Percentiles rank a stretch among this genome's conserved stretches.
These are phyloP conservation scores for Closterium sp. DNA, from an alignment of 139 green algal genomes.

Conservation along the genomic window DNA sequence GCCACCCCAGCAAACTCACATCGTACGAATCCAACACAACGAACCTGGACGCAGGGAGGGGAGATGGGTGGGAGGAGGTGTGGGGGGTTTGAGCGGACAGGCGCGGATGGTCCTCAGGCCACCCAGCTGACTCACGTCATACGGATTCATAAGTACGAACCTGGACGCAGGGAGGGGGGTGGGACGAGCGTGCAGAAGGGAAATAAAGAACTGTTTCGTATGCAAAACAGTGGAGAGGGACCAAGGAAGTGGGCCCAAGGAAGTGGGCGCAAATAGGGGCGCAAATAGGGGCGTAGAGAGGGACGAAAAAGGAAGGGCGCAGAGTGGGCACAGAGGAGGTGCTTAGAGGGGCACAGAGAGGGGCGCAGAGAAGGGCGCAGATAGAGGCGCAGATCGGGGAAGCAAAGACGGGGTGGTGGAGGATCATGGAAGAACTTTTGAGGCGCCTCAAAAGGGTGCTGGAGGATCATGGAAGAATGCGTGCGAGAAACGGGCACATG, in stretches of 20 bases:
- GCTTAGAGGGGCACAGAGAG: constrained; percentile 75
- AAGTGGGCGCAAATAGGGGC: no score
- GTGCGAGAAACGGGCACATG: no score
- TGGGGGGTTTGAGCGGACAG: no score
- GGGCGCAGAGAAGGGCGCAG: no score
- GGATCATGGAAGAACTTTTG: no score
- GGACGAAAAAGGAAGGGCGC: constrained; percentile 59
- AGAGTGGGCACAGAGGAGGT: no score
- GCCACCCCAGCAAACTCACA: constrained; percentile 54
- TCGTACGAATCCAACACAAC: constrained; percentile 82
- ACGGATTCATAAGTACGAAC: constrained; percentile 75
- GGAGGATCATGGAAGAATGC: no score
- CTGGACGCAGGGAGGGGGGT: constrained; percentile 12
- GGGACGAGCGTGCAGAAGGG: no score
- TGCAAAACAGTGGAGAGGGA: no score
- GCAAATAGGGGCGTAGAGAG: constrained; percentile 47
- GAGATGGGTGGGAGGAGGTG: not conserved
- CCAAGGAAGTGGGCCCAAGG: no score
- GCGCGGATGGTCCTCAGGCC: constrained; percentile 41
- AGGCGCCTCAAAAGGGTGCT: no score
- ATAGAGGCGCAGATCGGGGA: no score
- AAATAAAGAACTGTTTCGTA: not conserved
- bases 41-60: constrained; percentile 51
- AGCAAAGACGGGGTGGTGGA: constrained; percentile 52
- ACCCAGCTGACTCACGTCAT: constrained; percentile 66